Conservation (phyloP, 1,284 basidiomycete genomes). For the Flammula alnicola region DNA sequence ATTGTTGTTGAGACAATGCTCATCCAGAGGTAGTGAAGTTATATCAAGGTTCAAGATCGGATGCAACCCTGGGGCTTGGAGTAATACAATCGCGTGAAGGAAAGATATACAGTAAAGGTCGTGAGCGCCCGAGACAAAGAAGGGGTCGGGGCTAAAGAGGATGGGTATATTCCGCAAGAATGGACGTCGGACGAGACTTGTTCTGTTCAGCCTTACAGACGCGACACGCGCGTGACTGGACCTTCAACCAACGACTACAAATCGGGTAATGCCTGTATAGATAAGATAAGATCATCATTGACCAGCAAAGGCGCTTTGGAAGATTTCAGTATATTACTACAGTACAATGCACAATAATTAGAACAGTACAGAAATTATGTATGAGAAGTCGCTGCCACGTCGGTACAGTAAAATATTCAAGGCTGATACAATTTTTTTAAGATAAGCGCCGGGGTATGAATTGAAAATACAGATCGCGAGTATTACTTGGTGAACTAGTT, state of each 20-base stretch:
- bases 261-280: conserved; percentile 20
- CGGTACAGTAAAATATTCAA: too few species aligned
- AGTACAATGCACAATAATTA: too few species aligned
- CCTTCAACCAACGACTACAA: conserved; percentile 27
- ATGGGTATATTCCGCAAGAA: conserved; percentile 7
- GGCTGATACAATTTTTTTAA: too few species aligned
- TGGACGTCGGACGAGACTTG: too few species aligned
- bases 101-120: background rate
- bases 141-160: conserved; percentile 1
- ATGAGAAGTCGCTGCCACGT: too few species aligned
- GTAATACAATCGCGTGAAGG: conserved; percentile 1
- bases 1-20: background rate
- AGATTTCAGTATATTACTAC: too few species aligned
- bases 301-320: too few species aligned
- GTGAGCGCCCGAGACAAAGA: conserved; percentile 3
- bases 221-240: conserved; percentile 22
- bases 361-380: too few species aligned
- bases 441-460: too few species aligned
- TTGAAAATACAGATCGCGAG: too few species aligned
- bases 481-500: too few species aligned
- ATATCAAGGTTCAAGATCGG: background rate
- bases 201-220: conserved; percentile 13
- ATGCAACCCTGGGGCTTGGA: background rate
- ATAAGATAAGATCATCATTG: conserved; percentile 27
- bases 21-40: conserved; percentile 4